phyloP scores from a whole-genome alignment of 768 basidiomycete species.

The Lactarius deliciosus region DNA sequence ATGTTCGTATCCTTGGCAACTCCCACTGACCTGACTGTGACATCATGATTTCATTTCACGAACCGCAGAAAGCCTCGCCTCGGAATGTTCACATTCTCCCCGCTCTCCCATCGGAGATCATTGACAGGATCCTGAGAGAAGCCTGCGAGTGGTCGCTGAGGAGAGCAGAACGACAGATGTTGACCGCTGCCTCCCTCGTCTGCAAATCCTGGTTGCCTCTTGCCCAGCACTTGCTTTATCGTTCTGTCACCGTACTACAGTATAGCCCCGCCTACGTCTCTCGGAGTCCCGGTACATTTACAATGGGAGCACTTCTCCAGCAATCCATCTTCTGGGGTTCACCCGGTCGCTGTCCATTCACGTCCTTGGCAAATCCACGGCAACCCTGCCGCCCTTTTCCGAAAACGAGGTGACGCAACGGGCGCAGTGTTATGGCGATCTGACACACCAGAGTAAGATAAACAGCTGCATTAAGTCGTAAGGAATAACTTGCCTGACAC shows the following conservation, averaged over 20 bases:
- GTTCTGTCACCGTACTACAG: background rate
- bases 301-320: conserved; percentile 1
- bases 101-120: conserved; percentile 14
- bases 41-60: conserved; percentile 1
- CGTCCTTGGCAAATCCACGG: background rate
- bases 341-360: conserved; percentile 19
- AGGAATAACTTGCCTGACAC: no score
- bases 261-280: background rate
- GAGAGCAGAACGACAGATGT: background rate
- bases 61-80: conserved; percentile 1
- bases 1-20: conserved; percentile 13
- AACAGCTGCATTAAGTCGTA: no score
- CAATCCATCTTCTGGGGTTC: conserved; percentile 3
- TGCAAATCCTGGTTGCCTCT: conserved; percentile 24
- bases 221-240: conserved; percentile 12
- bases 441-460: no score
- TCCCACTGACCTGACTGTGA: background rate
- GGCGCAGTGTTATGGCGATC: no score
- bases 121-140: conserved; percentile 16
- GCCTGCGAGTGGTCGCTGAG: conserved; percentile 13
- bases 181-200: conserved; percentile 12
- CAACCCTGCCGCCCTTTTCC: background rate
- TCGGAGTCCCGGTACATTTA: conserved; percentile 13
- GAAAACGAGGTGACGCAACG: no score
- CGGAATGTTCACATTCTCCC: conserved; percentile 7